phyloP scores from a whole-genome alignment of 1,139 yeast genomes.

The Pichia terricola region DNA sequence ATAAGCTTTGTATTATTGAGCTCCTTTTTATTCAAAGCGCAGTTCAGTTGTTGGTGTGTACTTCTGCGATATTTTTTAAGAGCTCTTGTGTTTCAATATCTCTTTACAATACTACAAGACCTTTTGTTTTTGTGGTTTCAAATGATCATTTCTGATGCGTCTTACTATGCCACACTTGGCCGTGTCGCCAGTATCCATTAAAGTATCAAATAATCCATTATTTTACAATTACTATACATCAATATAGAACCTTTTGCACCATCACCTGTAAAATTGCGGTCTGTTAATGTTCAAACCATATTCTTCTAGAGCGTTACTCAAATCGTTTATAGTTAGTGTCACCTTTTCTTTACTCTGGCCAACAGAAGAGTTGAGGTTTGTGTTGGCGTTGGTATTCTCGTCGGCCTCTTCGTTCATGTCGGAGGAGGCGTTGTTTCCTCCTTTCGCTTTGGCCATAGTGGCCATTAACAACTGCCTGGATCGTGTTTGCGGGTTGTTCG shows the following conservation, averaged over 20 bases:
- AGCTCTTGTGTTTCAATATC: too few species aligned
- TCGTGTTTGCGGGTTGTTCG: constrained; percentile 78
- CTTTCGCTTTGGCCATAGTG: constrained; percentile 20
- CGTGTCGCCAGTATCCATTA: too few species aligned
- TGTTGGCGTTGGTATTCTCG: constrained; percentile 2
- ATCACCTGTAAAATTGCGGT: constrained; percentile 82
- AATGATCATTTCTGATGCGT: too few species aligned
- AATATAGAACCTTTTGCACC: background rate
- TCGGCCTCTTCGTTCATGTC: constrained; percentile 11
- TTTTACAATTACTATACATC: background rate
- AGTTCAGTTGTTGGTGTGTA: too few species aligned
- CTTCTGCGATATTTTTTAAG: too few species aligned
- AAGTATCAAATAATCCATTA: too few species aligned
- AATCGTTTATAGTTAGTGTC: constrained; percentile 79
- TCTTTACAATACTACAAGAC: too few species aligned
- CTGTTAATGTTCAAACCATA: constrained; percentile 86
- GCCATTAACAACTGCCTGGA: constrained; percentile 65
- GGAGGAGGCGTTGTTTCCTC: constrained; percentile 7
- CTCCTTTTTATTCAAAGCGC: too few species aligned
- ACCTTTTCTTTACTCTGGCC: constrained; percentile 59
- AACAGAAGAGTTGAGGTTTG: constrained; percentile 14
- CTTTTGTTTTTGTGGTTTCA: too few species aligned
- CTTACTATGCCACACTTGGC: too few species aligned
- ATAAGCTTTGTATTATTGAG: too few species aligned
- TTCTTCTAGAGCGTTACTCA: constrained; percentile 80